Base-by-base conservation (phyloP, 495 filamentous ascomycete species). In the Aspergillus olivimuriae region DNA sequence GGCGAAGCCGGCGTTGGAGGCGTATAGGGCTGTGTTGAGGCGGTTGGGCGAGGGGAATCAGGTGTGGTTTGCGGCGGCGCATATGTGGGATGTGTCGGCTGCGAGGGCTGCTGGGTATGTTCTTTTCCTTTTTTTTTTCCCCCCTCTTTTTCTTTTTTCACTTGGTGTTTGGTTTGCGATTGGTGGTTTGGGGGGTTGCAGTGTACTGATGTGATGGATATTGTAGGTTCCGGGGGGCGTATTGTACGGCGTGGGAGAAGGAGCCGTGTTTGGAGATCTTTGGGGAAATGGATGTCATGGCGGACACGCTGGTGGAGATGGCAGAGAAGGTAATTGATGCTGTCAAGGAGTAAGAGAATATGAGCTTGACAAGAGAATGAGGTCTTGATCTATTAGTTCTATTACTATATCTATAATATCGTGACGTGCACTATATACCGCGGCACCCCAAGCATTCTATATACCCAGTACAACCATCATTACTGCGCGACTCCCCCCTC, bases 31-130 rank as follows among this genome's bases (percentile, higher is more conserved):
- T 17, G 43, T 52, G 24, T 35, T 62, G 18, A 46, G 48, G 7
- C 24, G 41, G 33, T 56, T 60, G 23, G 46, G 20, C 1, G 15
- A 23, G 1, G 35, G 36, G 1, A 53, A 56, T 20, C 39, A 43
- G 24, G 48, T 48, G 41, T 63, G 60, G 60, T 63, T 66, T 42
- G 64, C 57, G 2, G 64, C 64, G 18, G 64, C 64, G 32, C 64
- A 68, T 51, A 64, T 65, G 62, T 68, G 64, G 64, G 64, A 68
- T 56, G 60, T 61, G 11, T 50, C 53, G 4, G 62, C 62, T 1
- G 64, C 64, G 10, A 62, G 48, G 44, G 47, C 43, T 19, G 57
- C 31, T 3, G 31, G 31, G 31, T 33, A 16, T 14, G 31, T 53
- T 16, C 53, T 53, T 23, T 6, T 35, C 1, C 21, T 4, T 37